Base-by-base conservation (phyloP, 345 rosid genomes). In the Salix udensis region DNA sequence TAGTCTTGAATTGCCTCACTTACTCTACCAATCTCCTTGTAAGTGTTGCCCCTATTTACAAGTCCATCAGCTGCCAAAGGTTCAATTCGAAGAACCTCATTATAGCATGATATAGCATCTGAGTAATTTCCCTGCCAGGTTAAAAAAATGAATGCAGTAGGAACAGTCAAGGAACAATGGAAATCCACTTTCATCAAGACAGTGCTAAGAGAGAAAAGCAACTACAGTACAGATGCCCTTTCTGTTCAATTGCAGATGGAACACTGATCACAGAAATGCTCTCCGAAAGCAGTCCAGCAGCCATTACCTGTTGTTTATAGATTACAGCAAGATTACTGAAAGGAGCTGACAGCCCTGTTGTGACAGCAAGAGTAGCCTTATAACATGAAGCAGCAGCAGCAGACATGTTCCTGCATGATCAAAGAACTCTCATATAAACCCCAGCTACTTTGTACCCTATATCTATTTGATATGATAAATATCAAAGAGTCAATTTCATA, bases 1-100 rank as follows among this genome's bases (percentile, higher is more conserved):
- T 96, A 96, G 79, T 96, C 99, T 78, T 96, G 98, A 74, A 96
- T 94, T 28, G 99, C 99, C 80, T 96, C 99, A 79, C 80, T 87
- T 44, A 94, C 97, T 85, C 98, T 88, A 74, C 99, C 98, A 75
- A 92, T 85, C 88, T 96, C 99, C 82, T 96, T 96, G 83, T 82
- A 96, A 36, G 98, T 96, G 83, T 96, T 96, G 48, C 99, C 98
- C 83, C 99, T 87, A 82, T 96, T 96, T 58, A 96, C 97, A 70
- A 92, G 97, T 61, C 95, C 99, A 86, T 96, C 99, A 74, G 98
- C 98, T 48, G 98, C 99, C 86, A 87, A 73, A 34, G 99, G 99
- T 83, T 96, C 99, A 80, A 96, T 96, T 40, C 97, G 92, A 24
- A 96, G 96, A 80, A 94, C 97, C 85, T 96, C 98, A 81, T 89